These are phyloP conservation scores for Pichia eremophila DNA, from an alignment of 805 yeast species.

Conservation along the genomic window DNA sequence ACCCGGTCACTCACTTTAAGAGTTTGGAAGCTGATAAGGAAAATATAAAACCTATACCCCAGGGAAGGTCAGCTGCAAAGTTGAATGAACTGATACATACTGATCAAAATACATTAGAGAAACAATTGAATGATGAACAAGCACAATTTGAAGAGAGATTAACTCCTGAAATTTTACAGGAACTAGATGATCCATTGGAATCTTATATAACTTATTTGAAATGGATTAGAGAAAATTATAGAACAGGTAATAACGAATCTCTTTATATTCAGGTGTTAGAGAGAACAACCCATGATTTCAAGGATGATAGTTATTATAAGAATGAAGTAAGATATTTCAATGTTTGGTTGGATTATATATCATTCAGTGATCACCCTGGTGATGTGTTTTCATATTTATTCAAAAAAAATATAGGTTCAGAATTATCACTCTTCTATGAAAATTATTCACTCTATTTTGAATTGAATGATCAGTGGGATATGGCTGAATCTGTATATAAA, in stretches of 20 bases:
- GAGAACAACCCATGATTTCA: conserved; percentile 59
- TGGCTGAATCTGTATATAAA: conserved; percentile 52
- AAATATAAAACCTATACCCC: conserved; percentile 55
- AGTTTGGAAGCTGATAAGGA: conserved; percentile 60
- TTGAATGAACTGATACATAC: conserved; percentile 36
- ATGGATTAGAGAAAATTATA: conserved; percentile 60
- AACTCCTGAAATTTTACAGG: conserved; percentile 34
- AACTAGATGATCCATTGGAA: conserved; percentile 76
- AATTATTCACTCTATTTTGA: conserved; percentile 64
- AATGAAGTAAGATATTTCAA: conserved; percentile 75
- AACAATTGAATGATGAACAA: conserved; percentile 28
- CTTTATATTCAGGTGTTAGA: conserved; percentile 61
- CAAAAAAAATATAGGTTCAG: conserved; percentile 59
- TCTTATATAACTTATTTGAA: conserved; percentile 61
- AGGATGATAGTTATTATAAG: conserved; percentile 56
- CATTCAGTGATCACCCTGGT: conserved; percentile 56
- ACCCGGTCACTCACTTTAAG: conserved; percentile 18
- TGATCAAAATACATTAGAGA: conserved; percentile 12
- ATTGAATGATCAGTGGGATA: conserved; percentile 32
- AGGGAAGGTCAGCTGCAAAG: conserved; percentile 60
- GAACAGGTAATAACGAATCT: conserved; percentile 55
- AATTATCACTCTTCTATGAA: conserved; percentile 66
- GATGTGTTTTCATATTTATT: conserved; percentile 66
- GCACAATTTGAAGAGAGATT: conserved; percentile 40
- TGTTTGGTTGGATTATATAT: conserved; percentile 75